Evolutionary conservation across 495 filamentous ascomycete species (phyloP).

Genomic region (Neurospora sp.): DNA sequence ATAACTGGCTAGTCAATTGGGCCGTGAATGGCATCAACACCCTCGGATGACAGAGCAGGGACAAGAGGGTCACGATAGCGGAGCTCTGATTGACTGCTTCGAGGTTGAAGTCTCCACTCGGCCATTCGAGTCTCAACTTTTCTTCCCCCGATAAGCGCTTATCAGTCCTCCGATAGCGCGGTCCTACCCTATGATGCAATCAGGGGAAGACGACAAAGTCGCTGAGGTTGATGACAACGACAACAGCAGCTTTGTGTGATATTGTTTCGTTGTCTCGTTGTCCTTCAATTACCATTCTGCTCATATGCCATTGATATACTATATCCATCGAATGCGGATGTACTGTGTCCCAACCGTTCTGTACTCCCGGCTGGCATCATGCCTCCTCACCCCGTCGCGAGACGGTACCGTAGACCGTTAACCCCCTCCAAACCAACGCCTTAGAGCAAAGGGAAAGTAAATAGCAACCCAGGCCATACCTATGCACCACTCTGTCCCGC

Average conservation of each 20-base stretch:
- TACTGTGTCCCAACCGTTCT: not conserved
- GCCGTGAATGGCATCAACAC: not conserved
- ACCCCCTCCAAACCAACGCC: not conserved
- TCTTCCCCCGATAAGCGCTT: slow-evolving; percentile 6
- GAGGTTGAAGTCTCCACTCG: slow-evolving; percentile 2
- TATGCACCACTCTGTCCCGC: slow-evolving; percentile 36
- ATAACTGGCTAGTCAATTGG: not conserved
- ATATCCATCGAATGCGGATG: not conserved
- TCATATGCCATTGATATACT: not conserved
- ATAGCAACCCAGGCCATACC: not conserved
- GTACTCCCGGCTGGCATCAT: not conserved
- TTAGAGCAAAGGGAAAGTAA: not conserved
- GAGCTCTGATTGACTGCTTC: not conserved
- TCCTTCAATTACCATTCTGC: not conserved
- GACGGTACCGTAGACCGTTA: not conserved
- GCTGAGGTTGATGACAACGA: too few relatives aligned
- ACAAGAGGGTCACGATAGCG: not conserved
- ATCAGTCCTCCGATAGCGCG: slow-evolving; percentile 18
- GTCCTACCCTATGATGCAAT: slow-evolving; percentile 15
- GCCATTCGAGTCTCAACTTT: not conserved
- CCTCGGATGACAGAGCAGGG: not conserved
- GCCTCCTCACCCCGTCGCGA: not conserved
- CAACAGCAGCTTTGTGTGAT: too few relatives aligned
- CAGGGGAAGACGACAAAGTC: not conserved
- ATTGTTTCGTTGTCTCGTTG: too few relatives aligned